Percentiles rank a stretch among this genome's conserved stretches.
These are phyloP conservation scores for Solanum chiquidenum DNA, from an alignment of 257 asterid genomes.

Conservation along the genomic window DNA sequence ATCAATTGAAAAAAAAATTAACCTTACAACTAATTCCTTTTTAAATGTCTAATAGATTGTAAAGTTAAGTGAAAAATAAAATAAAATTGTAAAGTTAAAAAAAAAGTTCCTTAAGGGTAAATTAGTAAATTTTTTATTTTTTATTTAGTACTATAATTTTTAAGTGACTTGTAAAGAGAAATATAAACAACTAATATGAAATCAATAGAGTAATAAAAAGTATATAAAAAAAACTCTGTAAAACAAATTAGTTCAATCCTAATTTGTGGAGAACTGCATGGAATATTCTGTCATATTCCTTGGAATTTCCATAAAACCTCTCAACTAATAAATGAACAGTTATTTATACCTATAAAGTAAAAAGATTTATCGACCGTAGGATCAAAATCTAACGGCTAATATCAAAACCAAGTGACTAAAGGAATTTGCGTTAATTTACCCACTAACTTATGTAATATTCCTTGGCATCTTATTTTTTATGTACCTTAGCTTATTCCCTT, in stretches of 20 bases:
- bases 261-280: not conserved
- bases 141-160: too few relatives aligned
- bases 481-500: not conserved
- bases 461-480: slow-evolving; percentile 19
- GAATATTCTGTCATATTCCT: slow-evolving; percentile 14
- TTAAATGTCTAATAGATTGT: too few relatives aligned
- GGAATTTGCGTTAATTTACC: not conserved
- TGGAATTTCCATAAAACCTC: not conserved
- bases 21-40: too few relatives aligned
- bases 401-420: not conserved
- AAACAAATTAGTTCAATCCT: not conserved
- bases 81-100: too few relatives aligned
- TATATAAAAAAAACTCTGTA: too few relatives aligned
- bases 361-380: not conserved
- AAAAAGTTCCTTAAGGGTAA: too few relatives aligned
- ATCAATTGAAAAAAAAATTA: too few relatives aligned
- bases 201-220: fast-evolving
- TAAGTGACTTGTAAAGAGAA: too few relatives aligned
- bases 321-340: not conserved
- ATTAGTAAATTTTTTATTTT: too few relatives aligned
- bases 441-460: slow-evolving; percentile 30
- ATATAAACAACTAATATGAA: too few relatives aligned
- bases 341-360: not conserved
- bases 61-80: too few relatives aligned
- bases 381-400: slow-evolving; percentile 14